Conservation (phyloP, 176 grass and related monocot species). For the Bonia amplexicaulis region DNA sequence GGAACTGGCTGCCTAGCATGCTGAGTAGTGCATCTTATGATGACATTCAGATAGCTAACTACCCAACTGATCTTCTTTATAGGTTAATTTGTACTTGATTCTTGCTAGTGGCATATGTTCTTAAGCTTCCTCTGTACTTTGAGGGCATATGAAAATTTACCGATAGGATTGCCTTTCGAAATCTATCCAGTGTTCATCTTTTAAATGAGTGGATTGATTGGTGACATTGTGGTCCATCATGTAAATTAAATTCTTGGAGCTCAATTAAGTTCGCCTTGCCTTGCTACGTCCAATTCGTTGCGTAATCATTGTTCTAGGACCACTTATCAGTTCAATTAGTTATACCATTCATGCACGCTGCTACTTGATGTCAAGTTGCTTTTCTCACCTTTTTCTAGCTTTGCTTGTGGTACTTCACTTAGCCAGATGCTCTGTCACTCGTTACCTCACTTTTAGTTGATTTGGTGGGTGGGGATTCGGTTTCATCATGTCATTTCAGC, state of each 20-base stretch:
- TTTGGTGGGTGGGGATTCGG: slow-evolving; percentile 11
- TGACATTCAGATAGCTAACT: slow-evolving; percentile 26
- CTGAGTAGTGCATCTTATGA: slow-evolving; percentile 26
- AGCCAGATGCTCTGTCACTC: slow-evolving; percentile 21
- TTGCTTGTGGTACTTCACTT: slow-evolving; percentile 29
- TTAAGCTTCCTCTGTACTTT: slow-evolving; percentile 42
- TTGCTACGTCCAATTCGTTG: neutral
- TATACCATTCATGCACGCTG: slow-evolving; percentile 19
- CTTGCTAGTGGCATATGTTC: slow-evolving; percentile 31
- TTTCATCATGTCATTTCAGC: slow-evolving; percentile 1
- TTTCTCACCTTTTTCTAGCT: slow-evolving; percentile 27
- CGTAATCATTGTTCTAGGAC: slow-evolving; percentile 38
- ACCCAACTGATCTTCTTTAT: slow-evolving; percentile 34
- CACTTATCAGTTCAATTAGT: slow-evolving; percentile 36
- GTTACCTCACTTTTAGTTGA: slow-evolving; percentile 37
- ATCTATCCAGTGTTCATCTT: slow-evolving; percentile 30
- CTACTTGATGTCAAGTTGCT: slow-evolving; percentile 22
- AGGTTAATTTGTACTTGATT: slow-evolving; percentile 28
- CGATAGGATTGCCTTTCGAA: slow-evolving; percentile 19
- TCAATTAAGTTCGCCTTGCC: slow-evolving; percentile 15
- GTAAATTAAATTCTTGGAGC: slow-evolving; percentile 32
- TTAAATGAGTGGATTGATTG: slow-evolving; percentile 23
- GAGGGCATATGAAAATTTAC: slow-evolving; percentile 28
- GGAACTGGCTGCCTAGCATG: slow-evolving; percentile 1
- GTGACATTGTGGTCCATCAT: slow-evolving; percentile 48